These are phyloP conservation scores for Calonectria ilicicola DNA, from an alignment of 2,329 filamentous ascomycete species.

Conservation along the genomic window DNA sequence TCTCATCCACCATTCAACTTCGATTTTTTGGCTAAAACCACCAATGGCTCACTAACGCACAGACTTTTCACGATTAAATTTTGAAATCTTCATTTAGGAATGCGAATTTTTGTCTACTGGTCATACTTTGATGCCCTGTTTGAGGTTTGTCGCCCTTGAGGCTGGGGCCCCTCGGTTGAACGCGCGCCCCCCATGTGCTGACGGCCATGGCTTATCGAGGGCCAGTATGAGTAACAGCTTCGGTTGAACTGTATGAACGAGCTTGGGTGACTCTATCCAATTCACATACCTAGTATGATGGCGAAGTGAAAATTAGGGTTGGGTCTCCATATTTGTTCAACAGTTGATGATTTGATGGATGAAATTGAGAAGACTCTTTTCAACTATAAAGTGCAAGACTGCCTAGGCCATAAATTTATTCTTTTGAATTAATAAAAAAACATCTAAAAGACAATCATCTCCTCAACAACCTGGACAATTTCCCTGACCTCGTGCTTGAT, in stretches of 20 bases:
- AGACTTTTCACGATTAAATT: slow-evolving; percentile 4
- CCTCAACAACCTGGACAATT: background rate
- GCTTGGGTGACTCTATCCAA: slow-evolving; percentile 25
- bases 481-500: background rate
- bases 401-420: background rate
- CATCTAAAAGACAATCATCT: background rate
- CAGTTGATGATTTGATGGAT: background rate
- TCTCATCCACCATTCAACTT: background rate
- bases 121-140: background rate
- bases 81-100: background rate
- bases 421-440: background rate
- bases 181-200: slow-evolving; percentile 13
- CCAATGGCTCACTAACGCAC: slow-evolving; percentile 8
- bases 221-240: slow-evolving; percentile 30
- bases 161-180: slow-evolving; percentile 22
- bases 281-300: background rate
- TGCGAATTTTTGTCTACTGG: background rate
- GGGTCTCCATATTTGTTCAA: background rate
- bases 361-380: no score
- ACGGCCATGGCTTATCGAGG: slow-evolving; percentile 20
- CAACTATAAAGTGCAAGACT: background rate
- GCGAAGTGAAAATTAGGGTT: background rate
- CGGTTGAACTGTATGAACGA: slow-evolving; percentile 17
- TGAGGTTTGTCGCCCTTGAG: background rate
- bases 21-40: background rate